These are phyloP conservation scores for Macrolepiota dolichaula DNA, from an alignment of 768 basidiomycete genomes.

Conservation along the genomic window DNA sequence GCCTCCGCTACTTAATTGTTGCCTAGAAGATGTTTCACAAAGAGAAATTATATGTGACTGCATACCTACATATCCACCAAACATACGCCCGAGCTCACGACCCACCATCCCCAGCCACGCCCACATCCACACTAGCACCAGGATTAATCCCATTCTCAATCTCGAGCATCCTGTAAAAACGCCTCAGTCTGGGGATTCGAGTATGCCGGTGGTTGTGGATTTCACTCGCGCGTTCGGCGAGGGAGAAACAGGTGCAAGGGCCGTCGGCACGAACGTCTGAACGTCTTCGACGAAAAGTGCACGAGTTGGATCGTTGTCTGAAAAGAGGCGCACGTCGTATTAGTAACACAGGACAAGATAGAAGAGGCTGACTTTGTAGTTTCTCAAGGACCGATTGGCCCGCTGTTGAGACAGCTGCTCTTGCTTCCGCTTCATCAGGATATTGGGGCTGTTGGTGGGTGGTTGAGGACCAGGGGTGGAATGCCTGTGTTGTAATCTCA, in stretches of 20 bases:
- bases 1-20: no score
- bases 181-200: slow-evolving; percentile 89
- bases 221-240: slow-evolving; percentile 15
- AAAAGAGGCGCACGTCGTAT: not conserved
- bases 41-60: no score
- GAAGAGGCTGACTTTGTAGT: slow-evolving; percentile 25
- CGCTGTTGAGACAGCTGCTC: slow-evolving; percentile 54
- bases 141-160: slow-evolving; percentile 66
- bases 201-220: slow-evolving; percentile 52
- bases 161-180: slow-evolving; percentile 74
- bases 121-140: not conserved
- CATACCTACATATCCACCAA: no score
- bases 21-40: no score
- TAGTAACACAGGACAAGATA: not conserved
- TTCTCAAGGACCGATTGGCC: slow-evolving; percentile 66
- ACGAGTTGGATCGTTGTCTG: slow-evolving; percentile 19
- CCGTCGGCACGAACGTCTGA: slow-evolving; percentile 69
- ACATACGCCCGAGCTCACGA: no score
- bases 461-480: slow-evolving; percentile 74
- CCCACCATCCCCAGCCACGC: no score
- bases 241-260: slow-evolving; percentile 40
- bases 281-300: slow-evolving; percentile 43
- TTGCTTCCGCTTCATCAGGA: slow-evolving; percentile 53
- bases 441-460: slow-evolving; percentile 46
- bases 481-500: slow-evolving; percentile 67